Evolutionary conservation across 345 rosid species (phyloP).

Genomic region (Combretum micranthum): DNA sequence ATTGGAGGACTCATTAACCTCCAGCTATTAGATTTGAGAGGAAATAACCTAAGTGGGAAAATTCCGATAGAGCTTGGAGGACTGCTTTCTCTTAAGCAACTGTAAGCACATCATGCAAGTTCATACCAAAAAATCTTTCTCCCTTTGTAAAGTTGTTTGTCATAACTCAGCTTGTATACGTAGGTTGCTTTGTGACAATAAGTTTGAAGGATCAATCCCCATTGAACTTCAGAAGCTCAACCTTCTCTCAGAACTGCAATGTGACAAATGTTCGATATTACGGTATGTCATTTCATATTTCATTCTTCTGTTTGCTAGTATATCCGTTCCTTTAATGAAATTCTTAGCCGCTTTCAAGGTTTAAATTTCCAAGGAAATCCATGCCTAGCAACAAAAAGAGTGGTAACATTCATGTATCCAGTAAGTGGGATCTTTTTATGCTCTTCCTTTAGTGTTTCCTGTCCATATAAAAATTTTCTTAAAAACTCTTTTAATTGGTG

Average conservation of each 20-base stretch:
- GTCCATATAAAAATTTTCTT: slow-evolving; percentile 2
- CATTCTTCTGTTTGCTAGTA: slow-evolving; percentile 9
- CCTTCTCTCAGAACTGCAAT: slow-evolving; percentile 49
- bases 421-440: slow-evolving; percentile 23
- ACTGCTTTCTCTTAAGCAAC: slow-evolving; percentile 39
- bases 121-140: no score
- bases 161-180: background rate
- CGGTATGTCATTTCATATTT: slow-evolving; percentile 18
- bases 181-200: slow-evolving; percentile 76
- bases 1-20: slow-evolving; percentile 45
- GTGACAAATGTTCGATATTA: slow-evolving; percentile 32
- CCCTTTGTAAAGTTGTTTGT: no score
- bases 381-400: slow-evolving; percentile 9
- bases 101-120: slow-evolving; percentile 39
- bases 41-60: slow-evolving; percentile 55
- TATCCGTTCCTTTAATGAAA: background rate
- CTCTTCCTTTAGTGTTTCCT: no score
- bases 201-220: slow-evolving; percentile 46
- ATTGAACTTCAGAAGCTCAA: slow-evolving; percentile 43
- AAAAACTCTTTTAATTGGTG: slow-evolving; percentile 16
- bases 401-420: slow-evolving; percentile 9
- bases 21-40: slow-evolving; percentile 62
- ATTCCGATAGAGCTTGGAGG: slow-evolving; percentile 54
- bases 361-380: slow-evolving; percentile 18
- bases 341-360: slow-evolving; percentile 23